These are phyloP conservation scores for Fallopia convolvulus DNA, from an alignment of 148 eudicot genomes.

Conservation along the genomic window DNA sequence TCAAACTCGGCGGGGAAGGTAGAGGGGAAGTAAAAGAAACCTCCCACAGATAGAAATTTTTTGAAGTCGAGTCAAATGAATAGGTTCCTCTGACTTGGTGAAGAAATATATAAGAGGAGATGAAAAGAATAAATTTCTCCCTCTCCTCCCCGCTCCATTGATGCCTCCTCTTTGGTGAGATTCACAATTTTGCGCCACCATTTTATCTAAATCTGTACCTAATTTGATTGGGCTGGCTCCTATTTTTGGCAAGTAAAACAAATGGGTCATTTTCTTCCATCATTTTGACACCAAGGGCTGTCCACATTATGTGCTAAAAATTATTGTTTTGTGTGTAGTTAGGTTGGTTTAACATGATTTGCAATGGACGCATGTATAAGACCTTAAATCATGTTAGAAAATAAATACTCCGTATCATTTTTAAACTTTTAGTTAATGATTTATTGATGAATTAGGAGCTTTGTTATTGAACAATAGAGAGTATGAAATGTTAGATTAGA, in stretches of 20 bases:
- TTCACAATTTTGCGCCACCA: neutral
- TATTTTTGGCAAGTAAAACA: neutral
- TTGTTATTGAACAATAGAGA: no score
- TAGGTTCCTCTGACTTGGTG: slow-evolving; percentile 1
- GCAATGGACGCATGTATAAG: no score
- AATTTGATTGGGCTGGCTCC: neutral
- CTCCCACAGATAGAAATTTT: neutral
- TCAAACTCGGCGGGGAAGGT: neutral
- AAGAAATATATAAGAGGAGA: neutral
- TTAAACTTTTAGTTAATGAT: no score
- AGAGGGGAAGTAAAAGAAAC: neutral
- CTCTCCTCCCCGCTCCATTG: neutral
- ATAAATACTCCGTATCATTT: no score
- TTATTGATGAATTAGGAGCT: no score
- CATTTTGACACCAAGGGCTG: neutral
- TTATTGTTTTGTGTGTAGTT: neutral
- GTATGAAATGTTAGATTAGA: neutral
- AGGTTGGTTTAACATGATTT: no score
- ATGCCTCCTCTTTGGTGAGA: neutral
- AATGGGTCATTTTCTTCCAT: slow-evolving; percentile 1
- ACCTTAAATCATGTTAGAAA: no score
- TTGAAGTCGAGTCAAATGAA: neutral
- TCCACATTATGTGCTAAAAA: neutral
- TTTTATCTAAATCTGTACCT: slow-evolving; percentile 12
- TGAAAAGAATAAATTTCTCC: neutral